These are phyloP conservation scores for Clarireedia homoeocarpa DNA, from an alignment of 2,329 filamentous ascomycete species.

Conservation along the genomic window DNA sequence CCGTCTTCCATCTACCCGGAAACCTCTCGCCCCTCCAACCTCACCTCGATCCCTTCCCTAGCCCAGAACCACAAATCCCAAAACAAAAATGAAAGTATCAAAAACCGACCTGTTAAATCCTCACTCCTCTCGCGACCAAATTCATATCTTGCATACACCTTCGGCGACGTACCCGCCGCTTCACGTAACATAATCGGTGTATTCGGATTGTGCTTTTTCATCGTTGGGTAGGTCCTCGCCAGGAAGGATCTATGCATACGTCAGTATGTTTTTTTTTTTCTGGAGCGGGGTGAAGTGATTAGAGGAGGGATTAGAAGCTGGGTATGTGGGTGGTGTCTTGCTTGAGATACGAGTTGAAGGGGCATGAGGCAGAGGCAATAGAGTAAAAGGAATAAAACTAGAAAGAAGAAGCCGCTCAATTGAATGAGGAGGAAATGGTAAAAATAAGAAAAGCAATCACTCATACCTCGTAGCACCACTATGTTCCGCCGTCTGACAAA, in stretches of 20 bases:
- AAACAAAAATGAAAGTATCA: not conserved
- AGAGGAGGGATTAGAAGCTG: too few species aligned
- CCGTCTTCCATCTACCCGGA: too few species aligned
- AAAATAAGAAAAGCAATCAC: not conserved
- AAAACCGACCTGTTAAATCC: constrained; percentile 45
- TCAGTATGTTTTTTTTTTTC: not conserved
- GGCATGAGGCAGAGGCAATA: not conserved
- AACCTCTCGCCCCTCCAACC: not conserved
- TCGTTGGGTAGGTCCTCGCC: constrained; percentile 84
- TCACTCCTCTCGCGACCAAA: constrained; percentile 62
- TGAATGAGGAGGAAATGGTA: not conserved
- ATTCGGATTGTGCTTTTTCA: constrained; percentile 98
- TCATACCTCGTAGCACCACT: constrained; percentile 76
- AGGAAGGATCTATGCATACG: constrained; percentile 67
- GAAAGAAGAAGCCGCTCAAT: not conserved
- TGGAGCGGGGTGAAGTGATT: not conserved
- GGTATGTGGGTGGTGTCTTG: too few species aligned
- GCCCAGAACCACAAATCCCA: not conserved
- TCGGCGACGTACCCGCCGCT: constrained; percentile 74
- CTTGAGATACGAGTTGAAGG: too few species aligned
- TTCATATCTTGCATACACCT: constrained; percentile 85
- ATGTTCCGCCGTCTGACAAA: constrained; percentile 89
- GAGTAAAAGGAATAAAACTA: too few species aligned
- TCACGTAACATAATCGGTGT: constrained; percentile 93
- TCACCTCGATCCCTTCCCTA: not conserved